phyloP scores from a whole-genome alignment of 129 eudicot species.

The Heracleum sosnowskyi region DNA sequence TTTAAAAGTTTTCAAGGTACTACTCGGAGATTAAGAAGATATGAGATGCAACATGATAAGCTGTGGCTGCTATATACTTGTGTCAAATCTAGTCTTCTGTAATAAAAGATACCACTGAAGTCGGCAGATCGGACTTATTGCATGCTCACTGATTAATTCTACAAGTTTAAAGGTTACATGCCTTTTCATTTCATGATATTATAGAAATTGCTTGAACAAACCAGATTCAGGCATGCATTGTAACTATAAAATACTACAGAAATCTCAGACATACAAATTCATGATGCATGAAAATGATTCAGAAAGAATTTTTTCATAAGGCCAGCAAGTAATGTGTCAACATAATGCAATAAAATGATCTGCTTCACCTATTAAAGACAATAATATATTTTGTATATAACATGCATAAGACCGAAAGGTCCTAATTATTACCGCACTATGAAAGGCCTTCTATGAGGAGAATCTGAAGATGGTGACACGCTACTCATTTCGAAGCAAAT shows the following conservation, averaged over 20 bases:
- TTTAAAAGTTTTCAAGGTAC: neutral
- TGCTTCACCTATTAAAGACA: neutral
- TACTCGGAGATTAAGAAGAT: neutral
- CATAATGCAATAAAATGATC: neutral
- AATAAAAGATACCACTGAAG: neutral
- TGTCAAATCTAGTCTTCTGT: neutral
- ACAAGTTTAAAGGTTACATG: neutral
- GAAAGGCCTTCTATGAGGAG: slow-evolving; percentile 53
- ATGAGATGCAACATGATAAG: neutral
- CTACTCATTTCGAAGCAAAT: slow-evolving; percentile 63
- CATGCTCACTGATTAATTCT: neutral
- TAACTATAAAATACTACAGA: neutral
- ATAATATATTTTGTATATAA: neutral
- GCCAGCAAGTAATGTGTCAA: neutral
- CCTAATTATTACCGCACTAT: slow-evolving; percentile 44
- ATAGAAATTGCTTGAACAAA: neutral
- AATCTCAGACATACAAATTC: neutral
- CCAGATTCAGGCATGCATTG: neutral
- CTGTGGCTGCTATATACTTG: neutral
- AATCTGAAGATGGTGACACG: slow-evolving; percentile 76
- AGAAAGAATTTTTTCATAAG: neutral
- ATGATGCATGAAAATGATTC: neutral
- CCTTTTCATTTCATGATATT: neutral
- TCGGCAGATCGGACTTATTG: neutral
- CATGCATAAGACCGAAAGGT: neutral